Evolutionary conservation across 2,329 filamentous ascomycete genomes (phyloP).

Genomic region (Botrytis paeoniae): DNA sequence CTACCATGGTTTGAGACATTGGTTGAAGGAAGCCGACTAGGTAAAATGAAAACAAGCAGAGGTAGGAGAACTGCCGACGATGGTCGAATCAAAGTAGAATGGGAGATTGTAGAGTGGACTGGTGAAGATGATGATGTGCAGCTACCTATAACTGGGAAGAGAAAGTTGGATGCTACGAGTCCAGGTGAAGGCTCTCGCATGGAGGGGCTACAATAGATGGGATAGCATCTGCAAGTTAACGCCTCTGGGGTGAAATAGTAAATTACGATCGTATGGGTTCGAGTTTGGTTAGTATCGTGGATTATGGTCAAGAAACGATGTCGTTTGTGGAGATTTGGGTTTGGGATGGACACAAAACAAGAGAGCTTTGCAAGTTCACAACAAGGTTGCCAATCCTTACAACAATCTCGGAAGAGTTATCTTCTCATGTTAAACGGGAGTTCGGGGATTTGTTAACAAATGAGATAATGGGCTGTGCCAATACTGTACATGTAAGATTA

Average conservation of each 20-base stretch:
- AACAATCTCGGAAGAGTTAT: background rate
- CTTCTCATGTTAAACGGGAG: background rate
- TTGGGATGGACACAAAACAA: background rate
- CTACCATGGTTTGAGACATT: slow-evolving; percentile 85
- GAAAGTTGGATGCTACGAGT: slow-evolving; percentile 15
- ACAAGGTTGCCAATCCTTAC: background rate
- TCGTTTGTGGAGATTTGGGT: background rate
- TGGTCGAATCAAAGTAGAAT: slow-evolving; percentile 67
- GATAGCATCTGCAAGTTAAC: background rate
- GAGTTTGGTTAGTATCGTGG: background rate
- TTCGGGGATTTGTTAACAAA: background rate
- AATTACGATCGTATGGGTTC: background rate
- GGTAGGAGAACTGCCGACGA: slow-evolving; percentile 56
- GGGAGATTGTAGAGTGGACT: slow-evolving; percentile 78
- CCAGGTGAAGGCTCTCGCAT: slow-evolving; percentile 19
- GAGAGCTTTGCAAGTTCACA: background rate
- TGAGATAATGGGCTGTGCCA: background rate
- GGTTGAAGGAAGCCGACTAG: slow-evolving; percentile 71
- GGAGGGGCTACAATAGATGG: slow-evolving; percentile 3
- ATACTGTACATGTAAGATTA: slow-evolving; percentile 1
- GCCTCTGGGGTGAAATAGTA: background rate
- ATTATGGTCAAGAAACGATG: background rate
- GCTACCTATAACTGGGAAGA: slow-evolving; percentile 44
- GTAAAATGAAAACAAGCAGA: slow-evolving; percentile 59
- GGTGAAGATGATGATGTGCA: slow-evolving; percentile 44